Evolutionary conservation across 257 asterid genomes (phyloP), one percentile per base, ranked within the genome.

Genomic region (Capsicum chinense): DNA sequence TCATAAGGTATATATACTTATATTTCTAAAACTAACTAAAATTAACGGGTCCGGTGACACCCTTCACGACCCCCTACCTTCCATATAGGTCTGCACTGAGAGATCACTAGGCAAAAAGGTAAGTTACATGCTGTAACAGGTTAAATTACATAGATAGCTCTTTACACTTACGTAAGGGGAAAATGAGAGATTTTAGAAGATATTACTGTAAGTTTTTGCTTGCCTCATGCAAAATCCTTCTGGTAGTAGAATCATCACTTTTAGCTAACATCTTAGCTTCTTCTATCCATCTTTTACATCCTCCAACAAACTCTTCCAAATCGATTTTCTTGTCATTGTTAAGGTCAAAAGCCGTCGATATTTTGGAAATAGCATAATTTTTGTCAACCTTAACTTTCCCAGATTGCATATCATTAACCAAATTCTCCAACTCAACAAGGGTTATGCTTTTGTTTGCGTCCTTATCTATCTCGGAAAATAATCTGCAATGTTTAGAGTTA

Each of bases 311-410:
- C 83, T 89, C 90, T 1, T 80, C 64, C 68, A 86, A 88, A 35
- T 86, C 89, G 4, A 87, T 89, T 81, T 80, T 86, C 63, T 85
- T 85, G 81, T 89, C 89, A 4, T 39, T 33, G 54, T 87, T 84
- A 64, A 21, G 79, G 15, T 89, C 92, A 56, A 89, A 89, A 6
- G 70, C 79, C 47, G 83, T 87, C 83, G 84, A 26, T 69, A 87
- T 86, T 67, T 87, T 86, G 15, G 84, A 87, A 63, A 87, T 35
- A 10, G 92, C 90, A 80, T 86, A 89, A 3, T 81, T 83, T 79
- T 87, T 89, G 76, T 89, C 92, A 82, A 89, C 89, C 83, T 87
- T 62, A 83, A n/a, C 78, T 71, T 79, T 83, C 84, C 90, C 92
- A 0, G 83, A 70, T 74, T 87, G 88, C 42, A 89, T 83, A 80